These are phyloP conservation scores for Solanum chiquidenum DNA, from an alignment of 257 asterid species.

Conservation along the genomic window DNA sequence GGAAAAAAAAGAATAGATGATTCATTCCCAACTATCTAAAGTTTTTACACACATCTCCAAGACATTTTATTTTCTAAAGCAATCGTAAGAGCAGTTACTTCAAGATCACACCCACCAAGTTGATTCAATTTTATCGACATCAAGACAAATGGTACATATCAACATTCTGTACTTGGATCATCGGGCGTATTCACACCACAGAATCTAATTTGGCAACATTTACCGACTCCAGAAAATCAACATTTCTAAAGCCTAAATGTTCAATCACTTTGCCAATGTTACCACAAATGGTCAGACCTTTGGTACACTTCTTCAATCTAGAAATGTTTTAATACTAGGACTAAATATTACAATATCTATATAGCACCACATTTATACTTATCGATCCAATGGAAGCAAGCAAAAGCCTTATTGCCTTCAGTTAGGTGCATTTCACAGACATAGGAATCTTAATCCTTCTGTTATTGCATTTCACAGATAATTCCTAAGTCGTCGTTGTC, in stretches of 20 bases:
- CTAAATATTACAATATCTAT: neutral
- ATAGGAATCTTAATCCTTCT: neutral
- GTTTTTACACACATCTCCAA: neutral
- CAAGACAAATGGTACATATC: neutral
- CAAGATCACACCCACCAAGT: neutral
- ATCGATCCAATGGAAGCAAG: neutral
- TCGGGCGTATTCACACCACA: neutral
- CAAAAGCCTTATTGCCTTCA: neutral
- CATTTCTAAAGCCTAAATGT: neutral
- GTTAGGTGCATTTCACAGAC: neutral
- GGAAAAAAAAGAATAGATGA: neutral
- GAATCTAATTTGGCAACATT: neutral
- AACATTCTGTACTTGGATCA: neutral
- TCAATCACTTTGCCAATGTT: neutral
- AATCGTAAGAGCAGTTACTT: neutral
- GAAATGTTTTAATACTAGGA: neutral
- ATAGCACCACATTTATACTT: neutral
- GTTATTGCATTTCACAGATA: neutral
- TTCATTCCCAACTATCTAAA: neutral
- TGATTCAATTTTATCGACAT: neutral
- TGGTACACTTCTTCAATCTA: neutral
- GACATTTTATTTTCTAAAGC: neutral
- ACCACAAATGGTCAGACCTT: neutral
- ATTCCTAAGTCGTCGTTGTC: conserved; percentile 24
- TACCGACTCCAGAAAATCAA: neutral